A percentile compares a stretch with the other conserved stretches of the same genome.
phyloP scores from a whole-genome alignment of 2,329 filamentous ascomycete genomes.

The Monilinia aucupariae region DNA sequence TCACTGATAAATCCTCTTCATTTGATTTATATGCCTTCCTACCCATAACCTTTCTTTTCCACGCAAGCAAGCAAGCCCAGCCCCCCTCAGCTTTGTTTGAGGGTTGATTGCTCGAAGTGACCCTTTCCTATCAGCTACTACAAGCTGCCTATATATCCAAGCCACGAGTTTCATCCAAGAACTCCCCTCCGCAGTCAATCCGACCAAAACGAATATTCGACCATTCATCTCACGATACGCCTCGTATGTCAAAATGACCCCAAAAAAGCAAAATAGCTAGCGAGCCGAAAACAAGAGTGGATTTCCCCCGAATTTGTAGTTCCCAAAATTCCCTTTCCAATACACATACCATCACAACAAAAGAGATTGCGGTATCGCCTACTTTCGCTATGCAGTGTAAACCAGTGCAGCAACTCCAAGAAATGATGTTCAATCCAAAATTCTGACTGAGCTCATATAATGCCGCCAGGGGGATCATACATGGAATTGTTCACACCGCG shows the following conservation, averaged over 20 bases:
- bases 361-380: conserved; percentile 11
- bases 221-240: conserved; percentile 16
- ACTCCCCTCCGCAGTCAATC: conserved; percentile 14
- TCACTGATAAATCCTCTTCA: conserved; percentile 10
- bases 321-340: conserved; percentile 15
- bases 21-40: conserved; percentile 2
- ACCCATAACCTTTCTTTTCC: conserved; percentile 8
- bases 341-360: conserved; percentile 15
- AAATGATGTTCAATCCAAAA: conserved; percentile 11
- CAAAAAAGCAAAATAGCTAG: conserved; percentile 10
- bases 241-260: conserved; percentile 13
- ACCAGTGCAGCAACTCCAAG: conserved; percentile 14
- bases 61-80: conserved; percentile 12
- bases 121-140: conserved; percentile 6
- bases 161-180: conserved; percentile 14
- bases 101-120: neutral
- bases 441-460: conserved; percentile 28
- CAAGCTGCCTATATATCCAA: conserved; percentile 14
- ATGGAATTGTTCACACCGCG: conserved; percentile 21
- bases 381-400: conserved; percentile 15
- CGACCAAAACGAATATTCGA: conserved; percentile 9
- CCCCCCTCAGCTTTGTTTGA: neutral
- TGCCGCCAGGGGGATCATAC: conserved; percentile 35
- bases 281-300: conserved; percentile 6
- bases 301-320: conserved; percentile 4